Evolutionary conservation across 1,139 yeast species (phyloP).

Genomic region (Zygosaccharomyces sapae): DNA sequence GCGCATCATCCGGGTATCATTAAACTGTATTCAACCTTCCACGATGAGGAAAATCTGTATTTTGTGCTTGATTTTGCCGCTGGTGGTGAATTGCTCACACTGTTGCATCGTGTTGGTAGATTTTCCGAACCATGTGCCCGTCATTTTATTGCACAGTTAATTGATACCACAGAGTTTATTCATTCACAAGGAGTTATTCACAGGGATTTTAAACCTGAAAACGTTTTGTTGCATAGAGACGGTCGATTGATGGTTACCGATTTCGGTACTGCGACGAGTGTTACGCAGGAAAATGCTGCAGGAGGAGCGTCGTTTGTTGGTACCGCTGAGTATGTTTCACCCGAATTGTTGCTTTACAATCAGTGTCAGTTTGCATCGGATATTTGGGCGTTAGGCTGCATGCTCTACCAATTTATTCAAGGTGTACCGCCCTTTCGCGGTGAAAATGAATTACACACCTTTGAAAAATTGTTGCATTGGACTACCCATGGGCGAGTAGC

Average conservation of each 20-base stretch:
- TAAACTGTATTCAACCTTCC: conserved; percentile 86
- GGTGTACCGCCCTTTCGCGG: conserved; percentile 82
- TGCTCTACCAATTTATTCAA: conserved; percentile 66
- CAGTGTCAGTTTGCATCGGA: conserved; percentile 76
- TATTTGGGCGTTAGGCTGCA: conserved; percentile 81
- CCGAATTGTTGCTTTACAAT: conserved; percentile 64
- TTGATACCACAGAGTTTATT: conserved; percentile 69
- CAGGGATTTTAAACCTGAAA: conserved; percentile 76
- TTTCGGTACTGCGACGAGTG: conserved; percentile 74
- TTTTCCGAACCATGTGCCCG: conserved; percentile 73
- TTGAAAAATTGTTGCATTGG: conserved; percentile 62
- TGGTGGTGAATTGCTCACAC: conserved; percentile 81
- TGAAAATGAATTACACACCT: conserved; percentile 67
- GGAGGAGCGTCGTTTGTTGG: conserved; percentile 63
- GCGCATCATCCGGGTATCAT: conserved; percentile 87
- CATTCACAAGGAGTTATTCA: conserved; percentile 77
- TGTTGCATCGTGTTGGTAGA: conserved; percentile 73
- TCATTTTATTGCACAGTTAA: conserved; percentile 69
- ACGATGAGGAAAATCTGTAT: conserved; percentile 83
- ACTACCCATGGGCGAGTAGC: conserved; percentile 51
- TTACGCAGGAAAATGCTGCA: conserved; percentile 42
- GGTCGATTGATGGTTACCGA: conserved; percentile 71
- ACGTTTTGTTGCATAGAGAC: conserved; percentile 60
- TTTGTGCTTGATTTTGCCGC: conserved; percentile 92
- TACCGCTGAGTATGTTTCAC: conserved; percentile 80